phyloP scores from a whole-genome alignment of 2,329 filamentous ascomycete genomes.

The Alternaria sp. region DNA sequence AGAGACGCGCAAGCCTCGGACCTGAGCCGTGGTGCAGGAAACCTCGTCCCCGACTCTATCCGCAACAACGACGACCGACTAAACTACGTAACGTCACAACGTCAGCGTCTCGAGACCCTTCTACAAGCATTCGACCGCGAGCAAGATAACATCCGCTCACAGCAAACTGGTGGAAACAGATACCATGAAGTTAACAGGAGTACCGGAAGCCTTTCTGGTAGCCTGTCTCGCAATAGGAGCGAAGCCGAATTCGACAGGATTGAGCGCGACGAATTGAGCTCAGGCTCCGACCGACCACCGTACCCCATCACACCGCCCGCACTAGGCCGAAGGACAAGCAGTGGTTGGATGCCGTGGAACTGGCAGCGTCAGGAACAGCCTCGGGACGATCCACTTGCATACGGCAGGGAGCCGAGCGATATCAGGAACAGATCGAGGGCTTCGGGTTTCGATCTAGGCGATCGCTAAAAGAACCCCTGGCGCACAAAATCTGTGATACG shows the following conservation, averaged over 20 bases:
- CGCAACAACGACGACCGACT: constrained; percentile 71
- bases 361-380: constrained; percentile 49
- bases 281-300: constrained; percentile 58
- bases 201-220: constrained; percentile 41
- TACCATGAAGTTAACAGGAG: constrained; percentile 52
- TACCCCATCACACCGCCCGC: constrained; percentile 47
- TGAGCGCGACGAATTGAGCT: constrained; percentile 68
- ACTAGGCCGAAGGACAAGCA: constrained; percentile 42
- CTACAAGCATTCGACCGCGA: constrained; percentile 82
- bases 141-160: constrained; percentile 66
- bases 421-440: constrained; percentile 36
- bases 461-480: constrained; percentile 34
- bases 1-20: constrained; percentile 58
- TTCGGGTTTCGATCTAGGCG: constrained; percentile 45
- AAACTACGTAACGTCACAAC: constrained; percentile 79
- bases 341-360: constrained; percentile 62
- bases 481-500: constrained; percentile 12
- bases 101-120: constrained; percentile 77
- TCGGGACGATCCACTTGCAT: constrained; percentile 46
- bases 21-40: constrained; percentile 63
- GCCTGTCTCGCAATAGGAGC: constrained; percentile 81
- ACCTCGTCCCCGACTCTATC: constrained; percentile 76
- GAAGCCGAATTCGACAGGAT: constrained; percentile 92
- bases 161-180: constrained; percentile 54
- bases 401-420: constrained; percentile 41